These are phyloP conservation scores for Diplocarpon mali DNA, from an alignment of 2,329 filamentous ascomycete species.

Conservation along the genomic window DNA sequence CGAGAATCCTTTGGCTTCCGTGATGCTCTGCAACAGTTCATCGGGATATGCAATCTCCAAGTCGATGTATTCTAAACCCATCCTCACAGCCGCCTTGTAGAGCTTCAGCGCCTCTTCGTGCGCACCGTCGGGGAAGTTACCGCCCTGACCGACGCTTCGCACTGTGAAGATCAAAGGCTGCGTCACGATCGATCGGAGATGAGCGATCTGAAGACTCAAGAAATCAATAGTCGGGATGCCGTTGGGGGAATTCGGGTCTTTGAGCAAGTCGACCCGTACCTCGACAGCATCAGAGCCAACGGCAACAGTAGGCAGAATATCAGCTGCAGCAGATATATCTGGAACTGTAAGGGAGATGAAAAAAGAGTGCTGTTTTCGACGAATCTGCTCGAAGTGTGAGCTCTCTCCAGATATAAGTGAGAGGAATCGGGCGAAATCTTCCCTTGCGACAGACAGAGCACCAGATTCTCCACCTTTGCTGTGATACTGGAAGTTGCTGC, in stretches of 20 bases:
- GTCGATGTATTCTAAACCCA: conserved; percentile 88
- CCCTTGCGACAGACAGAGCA: conserved; percentile 25
- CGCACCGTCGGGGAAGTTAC: conserved; percentile 71
- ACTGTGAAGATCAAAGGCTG: conserved; percentile 89
- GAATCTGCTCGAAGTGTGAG: conserved; percentile 42
- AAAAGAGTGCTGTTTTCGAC: conserved; percentile 67
- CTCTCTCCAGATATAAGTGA: conserved; percentile 54
- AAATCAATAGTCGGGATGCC: conserved; percentile 60
- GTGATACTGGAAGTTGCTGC: conserved; percentile 90
- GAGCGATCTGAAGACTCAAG: conserved; percentile 68
- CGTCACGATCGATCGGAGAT: conserved; percentile 59
- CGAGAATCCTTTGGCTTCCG: conserved; percentile 55
- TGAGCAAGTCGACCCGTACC: conserved; percentile 80
- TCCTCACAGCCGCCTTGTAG: conserved; percentile 66
- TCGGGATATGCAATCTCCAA: conserved; percentile 81
- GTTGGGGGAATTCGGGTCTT: conserved; percentile 46
- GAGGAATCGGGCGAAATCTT: conserved; percentile 66
- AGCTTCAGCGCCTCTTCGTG: conserved; percentile 60
- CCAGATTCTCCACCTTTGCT: conserved; percentile 48
- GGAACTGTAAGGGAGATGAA: conserved; percentile 87
- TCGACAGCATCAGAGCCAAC: conserved; percentile 90
- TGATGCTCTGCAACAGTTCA: conserved; percentile 58
- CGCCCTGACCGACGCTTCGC: conserved; percentile 75
- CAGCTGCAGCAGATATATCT: conserved; percentile 51
- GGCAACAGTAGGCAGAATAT: conserved; percentile 59